Conservation (phyloP, 1,139 yeast species). For the Protomyces gravidus region DNA sequence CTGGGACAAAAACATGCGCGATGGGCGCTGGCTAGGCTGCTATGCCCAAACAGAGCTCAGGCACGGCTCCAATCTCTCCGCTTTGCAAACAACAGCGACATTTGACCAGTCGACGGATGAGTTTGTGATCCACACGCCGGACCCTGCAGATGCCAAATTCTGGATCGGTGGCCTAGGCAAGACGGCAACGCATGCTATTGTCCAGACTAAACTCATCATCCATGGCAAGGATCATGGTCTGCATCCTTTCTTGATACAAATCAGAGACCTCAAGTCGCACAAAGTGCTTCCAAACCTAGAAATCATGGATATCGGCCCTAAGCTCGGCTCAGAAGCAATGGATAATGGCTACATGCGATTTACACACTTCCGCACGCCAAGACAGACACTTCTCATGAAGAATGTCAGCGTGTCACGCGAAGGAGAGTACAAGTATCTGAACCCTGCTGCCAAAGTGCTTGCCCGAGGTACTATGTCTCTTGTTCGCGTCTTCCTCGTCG, state of each 20-base stretch:
- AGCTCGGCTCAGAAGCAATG: conserved; percentile 50
- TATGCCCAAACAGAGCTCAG: conserved; percentile 93
- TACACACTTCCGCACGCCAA: conserved; percentile 69
- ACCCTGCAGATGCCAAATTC: conserved; percentile 90
- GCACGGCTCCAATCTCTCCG: conserved; percentile 92
- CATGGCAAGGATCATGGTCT: conserved; percentile 93
- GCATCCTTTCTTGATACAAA: conserved; percentile 84
- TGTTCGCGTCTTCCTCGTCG: conserved; percentile 86
- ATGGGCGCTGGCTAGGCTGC: conserved; percentile 43
- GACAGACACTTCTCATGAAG: conserved; percentile 75
- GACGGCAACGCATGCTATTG: conserved; percentile 77
- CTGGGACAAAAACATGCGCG: conserved; percentile 28
- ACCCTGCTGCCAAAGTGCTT: conserved; percentile 82
- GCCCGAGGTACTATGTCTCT: conserved; percentile 81
- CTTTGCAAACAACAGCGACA: conserved; percentile 82
- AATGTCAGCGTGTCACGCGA: conserved; percentile 67
- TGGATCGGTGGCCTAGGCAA: conserved; percentile 99
- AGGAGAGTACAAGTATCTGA: conserved; percentile 63
- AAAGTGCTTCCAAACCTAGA: conserved; percentile 71
- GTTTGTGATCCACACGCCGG: conserved; percentile 78
- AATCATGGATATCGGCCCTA: conserved; percentile 87
- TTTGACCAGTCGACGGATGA: conserved; percentile 62
- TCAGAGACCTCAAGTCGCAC: conserved; percentile 65
- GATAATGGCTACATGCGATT: conserved; percentile 96
- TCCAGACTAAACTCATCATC: conserved; percentile 76